phyloP scores from a whole-genome alignment of 208 protist species.

The Wallacemonas sp. region DNA sequence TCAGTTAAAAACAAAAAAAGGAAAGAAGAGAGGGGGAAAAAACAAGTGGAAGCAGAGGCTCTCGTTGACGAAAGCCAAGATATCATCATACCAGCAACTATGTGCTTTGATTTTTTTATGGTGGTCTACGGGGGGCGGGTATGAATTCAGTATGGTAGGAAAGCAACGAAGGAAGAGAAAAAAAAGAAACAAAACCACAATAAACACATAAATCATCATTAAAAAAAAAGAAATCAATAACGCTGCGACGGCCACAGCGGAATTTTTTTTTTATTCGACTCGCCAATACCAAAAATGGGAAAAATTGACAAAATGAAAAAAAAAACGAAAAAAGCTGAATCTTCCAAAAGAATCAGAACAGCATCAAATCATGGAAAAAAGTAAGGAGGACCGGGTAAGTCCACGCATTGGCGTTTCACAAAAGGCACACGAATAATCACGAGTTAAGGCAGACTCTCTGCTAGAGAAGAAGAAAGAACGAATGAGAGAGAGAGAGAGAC shows the following conservation, averaged over 20 bases:
- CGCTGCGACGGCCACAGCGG: too few species aligned
- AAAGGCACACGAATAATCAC: not conserved
- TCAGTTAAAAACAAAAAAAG: not conserved
- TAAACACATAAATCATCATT: not conserved
- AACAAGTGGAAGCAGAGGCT: not conserved
- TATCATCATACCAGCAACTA: conserved; percentile 8
- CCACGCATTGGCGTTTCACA: not conserved
- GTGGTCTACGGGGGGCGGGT: too few species aligned
- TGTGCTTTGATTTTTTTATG: conserved; percentile 11
- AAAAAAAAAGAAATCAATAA: conserved; percentile 4
- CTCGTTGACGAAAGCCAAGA: too few species aligned
- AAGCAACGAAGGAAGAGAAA: not conserved
- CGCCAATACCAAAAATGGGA: too few species aligned
- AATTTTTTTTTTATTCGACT: too few species aligned
- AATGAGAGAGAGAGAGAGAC: not conserved
- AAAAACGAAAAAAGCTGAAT: too few species aligned
- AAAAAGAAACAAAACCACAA: conserved; percentile 2
- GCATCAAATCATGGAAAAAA: too few species aligned
- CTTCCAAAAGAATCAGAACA: too few species aligned
- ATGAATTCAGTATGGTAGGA: too few species aligned
- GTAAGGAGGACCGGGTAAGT: not conserved
- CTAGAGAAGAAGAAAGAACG: conserved; percentile 1
- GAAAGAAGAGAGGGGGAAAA: not conserved
- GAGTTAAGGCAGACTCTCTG: not conserved
- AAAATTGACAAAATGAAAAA: too few species aligned